A percentile compares a stretch with the other conserved stretches of the same genome.
Evolutionary conservation across 108 stramenopile species (phyloP).

Genomic region (Conticribra weissflogii): DNA sequence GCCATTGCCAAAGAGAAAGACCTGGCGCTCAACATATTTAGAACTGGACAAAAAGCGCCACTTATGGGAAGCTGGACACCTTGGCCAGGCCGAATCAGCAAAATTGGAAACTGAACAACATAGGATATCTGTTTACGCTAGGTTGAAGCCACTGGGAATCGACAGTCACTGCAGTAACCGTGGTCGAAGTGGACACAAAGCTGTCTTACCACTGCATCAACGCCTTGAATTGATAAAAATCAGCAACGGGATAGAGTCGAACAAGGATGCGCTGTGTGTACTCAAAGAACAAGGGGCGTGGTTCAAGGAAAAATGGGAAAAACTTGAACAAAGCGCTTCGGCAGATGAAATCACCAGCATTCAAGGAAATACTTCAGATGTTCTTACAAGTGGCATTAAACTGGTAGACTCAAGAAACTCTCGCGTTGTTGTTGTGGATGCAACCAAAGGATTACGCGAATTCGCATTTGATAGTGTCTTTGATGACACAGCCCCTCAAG

Average conservation of each 20-base stretch:
- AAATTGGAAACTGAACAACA: constrained; percentile 13
- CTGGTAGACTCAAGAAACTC: constrained; percentile 34
- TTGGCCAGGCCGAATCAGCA: background rate
- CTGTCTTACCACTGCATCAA: constrained; percentile 66
- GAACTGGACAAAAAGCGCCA: constrained; percentile 22
- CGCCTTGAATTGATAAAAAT: constrained; percentile 56
- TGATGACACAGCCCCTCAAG: constrained; percentile 30
- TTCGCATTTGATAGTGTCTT: constrained; percentile 69
- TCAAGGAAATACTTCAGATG: constrained; percentile 1
- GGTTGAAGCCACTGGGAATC: constrained; percentile 30
- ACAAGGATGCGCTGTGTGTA: constrained; percentile 43
- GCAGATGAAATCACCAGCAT: constrained; percentile 1
- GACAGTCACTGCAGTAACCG: constrained; percentile 15
- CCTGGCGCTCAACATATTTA: constrained; percentile 30
- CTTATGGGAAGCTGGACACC: constrained; percentile 25
- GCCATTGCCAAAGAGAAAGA: constrained; percentile 1
- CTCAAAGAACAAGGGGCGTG: constrained; percentile 58
- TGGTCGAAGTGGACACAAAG: constrained; percentile 21
- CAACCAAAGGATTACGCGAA: constrained; percentile 57
- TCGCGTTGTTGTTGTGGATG: constrained; percentile 57
- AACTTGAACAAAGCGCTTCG: constrained; percentile 6
- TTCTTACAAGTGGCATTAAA: constrained; percentile 39
- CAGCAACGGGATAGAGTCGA: constrained; percentile 36
- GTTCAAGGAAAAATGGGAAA: constrained; percentile 45
- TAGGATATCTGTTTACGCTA: constrained; percentile 32